These are phyloP conservation scores for Cryphonectria japonica DNA, from an alignment of 2,329 filamentous ascomycete genomes.

Conservation along the genomic window DNA sequence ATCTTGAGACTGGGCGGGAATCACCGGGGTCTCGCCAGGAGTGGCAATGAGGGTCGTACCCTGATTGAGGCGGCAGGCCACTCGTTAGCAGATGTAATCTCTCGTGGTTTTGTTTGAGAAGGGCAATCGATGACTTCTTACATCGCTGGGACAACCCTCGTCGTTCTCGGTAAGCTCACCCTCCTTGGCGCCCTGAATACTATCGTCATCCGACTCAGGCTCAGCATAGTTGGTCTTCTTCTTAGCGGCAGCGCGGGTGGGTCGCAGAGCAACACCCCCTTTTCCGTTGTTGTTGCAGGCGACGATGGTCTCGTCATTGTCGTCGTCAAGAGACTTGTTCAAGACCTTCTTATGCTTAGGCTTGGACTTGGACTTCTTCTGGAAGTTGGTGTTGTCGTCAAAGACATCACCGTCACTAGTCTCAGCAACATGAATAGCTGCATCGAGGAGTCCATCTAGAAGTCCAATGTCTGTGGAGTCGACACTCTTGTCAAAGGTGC, in stretches of 20 bases:
- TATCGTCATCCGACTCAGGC: neutral
- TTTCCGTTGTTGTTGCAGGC: neutral
- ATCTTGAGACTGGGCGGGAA: neutral
- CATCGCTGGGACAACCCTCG: neutral
- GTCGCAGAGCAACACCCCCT: too few species aligned
- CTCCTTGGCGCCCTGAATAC: neutral
- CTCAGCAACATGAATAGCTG: neutral
- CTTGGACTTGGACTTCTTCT: too few species aligned
- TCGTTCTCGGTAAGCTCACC: neutral
- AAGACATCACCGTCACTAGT: neutral
- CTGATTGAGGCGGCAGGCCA: neutral
- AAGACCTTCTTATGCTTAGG: slow-evolving; percentile 1
- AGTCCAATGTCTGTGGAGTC: neutral
- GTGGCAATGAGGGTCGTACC: too few species aligned
- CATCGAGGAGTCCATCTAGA: neutral
- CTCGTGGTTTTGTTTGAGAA: neutral
- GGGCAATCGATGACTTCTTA: neutral
- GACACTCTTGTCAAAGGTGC: neutral
- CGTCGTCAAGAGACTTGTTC: neutral
- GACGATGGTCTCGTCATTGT: neutral
- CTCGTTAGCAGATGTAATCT: neutral
- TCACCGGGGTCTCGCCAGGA: neutral
- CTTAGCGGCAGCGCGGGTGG: neutral
- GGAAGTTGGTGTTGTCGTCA: neutral
- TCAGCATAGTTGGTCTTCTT: slow-evolving; percentile 3